phyloP scores from a whole-genome alignment of 2,329 filamentous ascomycete species.

The Colletotrichum neosansevieriae region DNA sequence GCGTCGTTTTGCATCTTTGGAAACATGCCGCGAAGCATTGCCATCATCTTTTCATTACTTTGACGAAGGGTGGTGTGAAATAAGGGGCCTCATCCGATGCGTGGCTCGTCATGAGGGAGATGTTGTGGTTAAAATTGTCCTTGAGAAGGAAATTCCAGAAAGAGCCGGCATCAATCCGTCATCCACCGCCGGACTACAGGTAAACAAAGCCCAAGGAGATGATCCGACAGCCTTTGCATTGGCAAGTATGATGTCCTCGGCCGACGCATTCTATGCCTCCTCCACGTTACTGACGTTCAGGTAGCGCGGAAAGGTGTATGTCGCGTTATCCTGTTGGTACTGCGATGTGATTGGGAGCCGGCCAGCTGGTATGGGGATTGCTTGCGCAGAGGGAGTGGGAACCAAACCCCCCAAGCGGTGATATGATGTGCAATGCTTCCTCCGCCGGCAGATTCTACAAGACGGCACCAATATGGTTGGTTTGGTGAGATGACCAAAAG shows the following conservation, averaged over 20 bases:
- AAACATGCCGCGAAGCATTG: conserved; percentile 49
- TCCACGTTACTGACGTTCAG: conserved; percentile 25
- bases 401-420: conserved; percentile 35
- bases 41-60: conserved; percentile 54
- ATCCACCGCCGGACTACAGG: conserved; percentile 32
- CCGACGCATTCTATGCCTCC: conserved; percentile 21
- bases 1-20: conserved; percentile 35
- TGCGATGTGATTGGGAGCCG: conserved; percentile 20
- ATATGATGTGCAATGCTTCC: conserved; percentile 40
- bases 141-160: conserved; percentile 32
- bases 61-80: conserved; percentile 59
- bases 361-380: conserved; percentile 31
- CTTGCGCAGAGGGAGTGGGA: conserved; percentile 34
- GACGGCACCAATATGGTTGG: conserved; percentile 6
- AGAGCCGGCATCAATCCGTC: conserved; percentile 32
- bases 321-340: conserved; percentile 14
- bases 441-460: conserved; percentile 48
- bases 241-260: conserved; percentile 1
- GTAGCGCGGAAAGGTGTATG: conserved; percentile 16
- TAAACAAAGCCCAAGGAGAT: conserved; percentile 1
- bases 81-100: conserved; percentile 62
- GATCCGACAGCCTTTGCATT: conserved; percentile 22
- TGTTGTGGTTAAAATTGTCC: conserved; percentile 7
- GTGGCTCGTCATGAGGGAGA: conserved; percentile 45
- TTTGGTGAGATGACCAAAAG: no score